Base-by-base conservation (phyloP, 2,329 filamentous ascomycete species). In the Pleurostoma richardsiae region DNA sequence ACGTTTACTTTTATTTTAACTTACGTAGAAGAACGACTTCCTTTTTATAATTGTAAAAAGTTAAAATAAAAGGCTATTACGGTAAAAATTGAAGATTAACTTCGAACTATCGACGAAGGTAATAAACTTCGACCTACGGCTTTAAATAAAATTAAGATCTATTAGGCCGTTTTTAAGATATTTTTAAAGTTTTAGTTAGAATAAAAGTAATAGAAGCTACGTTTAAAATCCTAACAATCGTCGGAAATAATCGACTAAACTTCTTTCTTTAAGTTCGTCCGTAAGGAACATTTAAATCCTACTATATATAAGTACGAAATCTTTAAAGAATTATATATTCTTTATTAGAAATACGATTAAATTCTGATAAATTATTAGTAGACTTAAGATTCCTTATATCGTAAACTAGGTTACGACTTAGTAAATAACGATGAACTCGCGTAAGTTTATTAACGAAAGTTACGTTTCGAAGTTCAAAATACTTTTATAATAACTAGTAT, bases 331-430 rank as follows among this genome's bases (percentile, higher is more conserved):
- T 6, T 11, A 38, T 45, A 33, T 45, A 31, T 40, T 41, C 6
- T 10, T 40, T 19, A 45, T 41, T 40, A 36, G 6, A 26, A 31
- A 29, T 45, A 40, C 40, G 40, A 40, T 40, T 41, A 45, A 36
- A 36, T 7, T n/a, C n/a, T 8, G 7, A 36, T 7, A 36, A 36
- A 36, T 36, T 8, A 36, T 8, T n/a, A 36, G n/a, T 36, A 7
- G n/a, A 36, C n/a, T 36, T 36, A 36, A 36, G 31, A 7, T 36
- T 36, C 7, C 7, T 36, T n/a, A 36, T 8, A 8, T 36, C n/a
- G n/a, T 36, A 7, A 36, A 36, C n/a, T 36, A 36, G n/a, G 31
- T n/a, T 36, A 36, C n/a, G n/a, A 36, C 7, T n/a, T 36, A 36
- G 31, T 8, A 36, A 36, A 36, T 36, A 36, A 36, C n/a, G n/a